Conservation (phyloP, 768 basidiomycete genomes). For the Leccinum aurantiacum region DNA sequence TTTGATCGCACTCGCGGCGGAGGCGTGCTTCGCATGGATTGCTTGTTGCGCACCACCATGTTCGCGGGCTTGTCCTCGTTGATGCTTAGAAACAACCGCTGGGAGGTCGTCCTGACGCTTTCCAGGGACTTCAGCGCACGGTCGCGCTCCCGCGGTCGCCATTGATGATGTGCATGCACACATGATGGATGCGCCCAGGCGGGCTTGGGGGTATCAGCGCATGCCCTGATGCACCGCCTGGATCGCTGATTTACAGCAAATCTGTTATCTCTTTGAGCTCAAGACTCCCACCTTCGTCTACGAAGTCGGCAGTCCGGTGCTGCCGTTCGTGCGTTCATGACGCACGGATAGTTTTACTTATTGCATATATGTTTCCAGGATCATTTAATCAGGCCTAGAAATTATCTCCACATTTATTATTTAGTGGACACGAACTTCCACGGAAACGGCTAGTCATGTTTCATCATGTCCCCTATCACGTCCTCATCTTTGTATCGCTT, state of each 20-base stretch:
- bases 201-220: not conserved
- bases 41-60: constrained; percentile 44
- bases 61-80: constrained; percentile 54
- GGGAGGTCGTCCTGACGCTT: constrained; percentile 46
- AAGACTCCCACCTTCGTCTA: not conserved
- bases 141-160: not conserved
- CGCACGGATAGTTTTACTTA: constrained; percentile 6
- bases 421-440: constrained; percentile 7
- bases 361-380: constrained; percentile 10
- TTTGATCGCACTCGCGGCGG: constrained; percentile 35
- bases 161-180: not conserved
- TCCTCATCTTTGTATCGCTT: not conserved
- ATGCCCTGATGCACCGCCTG: not conserved
- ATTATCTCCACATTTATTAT: not conserved
- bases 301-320: constrained; percentile 12
- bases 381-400: constrained; percentile 1
- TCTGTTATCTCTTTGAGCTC: not conserved
- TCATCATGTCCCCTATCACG: not conserved
- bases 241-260: constrained; percentile 8
- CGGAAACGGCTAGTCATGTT: constrained; percentile 1
- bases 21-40: constrained; percentile 52
- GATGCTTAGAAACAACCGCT: constrained; percentile 36
- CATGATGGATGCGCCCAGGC: not conserved
- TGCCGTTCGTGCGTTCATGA: constrained; percentile 5
- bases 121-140: constrained; percentile 32